These are phyloP conservation scores for Santalum album DNA, from an alignment of 164 flowering plant species.

Conservation along the genomic window DNA sequence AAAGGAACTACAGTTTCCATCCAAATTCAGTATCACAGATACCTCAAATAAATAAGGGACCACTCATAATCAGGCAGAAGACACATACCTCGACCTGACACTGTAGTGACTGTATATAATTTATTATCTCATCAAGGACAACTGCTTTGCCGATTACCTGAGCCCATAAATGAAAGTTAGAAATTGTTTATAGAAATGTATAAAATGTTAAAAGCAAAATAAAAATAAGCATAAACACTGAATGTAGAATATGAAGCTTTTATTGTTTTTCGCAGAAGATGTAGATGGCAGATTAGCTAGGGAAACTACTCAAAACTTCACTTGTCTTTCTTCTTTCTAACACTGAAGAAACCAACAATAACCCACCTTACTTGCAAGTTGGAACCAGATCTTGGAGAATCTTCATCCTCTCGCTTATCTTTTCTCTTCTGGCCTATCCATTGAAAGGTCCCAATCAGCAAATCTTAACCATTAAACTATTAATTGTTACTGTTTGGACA, in stretches of 20 bases:
- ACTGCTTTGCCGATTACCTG: slow-evolving; percentile 78
- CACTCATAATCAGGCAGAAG: neutral
- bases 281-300: too few relatives aligned
- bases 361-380: slow-evolving; percentile 69
- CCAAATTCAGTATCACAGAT: neutral
- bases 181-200: neutral
- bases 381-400: slow-evolving; percentile 83
- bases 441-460: slow-evolving; percentile 5
- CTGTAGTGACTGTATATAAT: slow-evolving; percentile 79
- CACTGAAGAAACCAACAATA: neutral
- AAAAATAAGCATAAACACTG: too few relatives aligned
- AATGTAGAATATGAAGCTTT: too few relatives aligned
- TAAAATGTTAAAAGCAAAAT: too few relatives aligned
- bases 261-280: too few relatives aligned
- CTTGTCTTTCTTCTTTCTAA: neutral
- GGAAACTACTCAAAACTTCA: too few relatives aligned
- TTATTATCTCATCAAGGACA: slow-evolving; percentile 86
- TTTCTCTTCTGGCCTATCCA: slow-evolving; percentile 77
- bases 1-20: slow-evolving; percentile 41
- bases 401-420: slow-evolving; percentile 81
- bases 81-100: slow-evolving; percentile 68
- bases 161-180: neutral
- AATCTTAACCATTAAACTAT: too few relatives aligned
- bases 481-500: neutral
- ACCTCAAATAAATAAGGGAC: neutral